These are phyloP conservation scores for Tetraselmis striata DNA, from an alignment of 139 green algal genomes.

Conservation along the genomic window DNA sequence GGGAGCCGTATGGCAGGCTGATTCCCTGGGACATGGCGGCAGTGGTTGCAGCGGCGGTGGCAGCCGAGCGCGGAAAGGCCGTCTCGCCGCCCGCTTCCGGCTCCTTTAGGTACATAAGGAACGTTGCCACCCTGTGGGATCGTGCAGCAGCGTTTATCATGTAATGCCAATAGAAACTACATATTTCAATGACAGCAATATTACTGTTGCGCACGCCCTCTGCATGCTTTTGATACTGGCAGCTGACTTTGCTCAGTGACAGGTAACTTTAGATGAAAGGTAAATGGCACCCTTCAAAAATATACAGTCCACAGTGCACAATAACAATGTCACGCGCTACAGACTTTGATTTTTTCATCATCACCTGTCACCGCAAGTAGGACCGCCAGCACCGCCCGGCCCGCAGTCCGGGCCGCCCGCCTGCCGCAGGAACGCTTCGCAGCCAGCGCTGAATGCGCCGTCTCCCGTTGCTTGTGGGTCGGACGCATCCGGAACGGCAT, in stretches of 20 bases:
- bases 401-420: not conserved
- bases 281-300: no score
- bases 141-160: no score
- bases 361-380: not conserved
- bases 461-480: not conserved
- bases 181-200: no score
- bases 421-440: not conserved
- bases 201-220: no score
- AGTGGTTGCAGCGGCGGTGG: not conserved
- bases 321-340: no score
- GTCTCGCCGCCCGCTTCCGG: conserved; percentile 1
- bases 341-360: no score
- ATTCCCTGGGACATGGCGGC: not conserved
- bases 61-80: not conserved
- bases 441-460: not conserved
- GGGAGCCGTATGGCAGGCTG: not conserved
- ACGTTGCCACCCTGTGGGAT: not conserved
- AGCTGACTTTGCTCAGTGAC: no score
- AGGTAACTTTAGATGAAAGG: no score
- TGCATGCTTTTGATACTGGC: no score
- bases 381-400: no score
- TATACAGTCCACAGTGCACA: no score
- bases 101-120: conserved; percentile 6
- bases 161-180: no score
- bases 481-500: not conserved